Base-by-base conservation (phyloP, 768 basidiomycete genomes). In the Hemileccinum impolitum region DNA sequence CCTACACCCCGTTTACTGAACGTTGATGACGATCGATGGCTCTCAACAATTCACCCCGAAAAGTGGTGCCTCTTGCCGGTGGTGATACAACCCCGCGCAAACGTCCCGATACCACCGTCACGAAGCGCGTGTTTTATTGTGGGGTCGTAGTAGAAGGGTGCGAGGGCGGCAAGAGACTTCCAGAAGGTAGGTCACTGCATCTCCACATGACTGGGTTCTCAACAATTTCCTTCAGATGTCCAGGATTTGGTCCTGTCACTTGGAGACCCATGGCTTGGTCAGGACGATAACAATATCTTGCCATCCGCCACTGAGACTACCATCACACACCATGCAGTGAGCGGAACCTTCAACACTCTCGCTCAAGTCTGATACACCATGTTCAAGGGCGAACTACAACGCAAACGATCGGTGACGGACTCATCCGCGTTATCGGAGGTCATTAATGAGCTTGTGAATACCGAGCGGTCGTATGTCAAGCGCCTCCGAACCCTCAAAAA, bases 141-240 rank as follows among this genome's bases (percentile, higher is more conserved):
- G 90, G 89, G 38, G 88, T 95, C 17, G 89, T 95, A 13, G 85
- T 95, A 26, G 92, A 96, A 70, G 84, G 82, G 44, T 82, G 86
- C 34, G 85, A 86, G 54, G 76, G 80, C 55, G 87, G 85, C 6
- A 78, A 74, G 57, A 75, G 81, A 50, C 76, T 89, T 43, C 77
- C 82, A 34, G 81, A 84, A 67, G 87, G 88, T 84, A 64, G 61
- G 67, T 65, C 31, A 1, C 4, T 6, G 7, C 14, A 23, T 47
- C 25, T 26, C n/a, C 19, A 28, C 39, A 35, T 56, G 48, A n/a
- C 39, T n/a, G 19, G 46, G 46, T 37, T 17, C 10, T 39, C 35
- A 51, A 55, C 48, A 48, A 49, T 54, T 36, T 53, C 48, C 44
- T 48, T 36, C 63, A 91, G 89, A 91, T 57, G 82, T 90, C 26